Evolutionary conservation across 305 asterid species (phyloP), one percentile per base, ranked within the genome.

Genomic region (Fraxinus baroniana): DNA sequence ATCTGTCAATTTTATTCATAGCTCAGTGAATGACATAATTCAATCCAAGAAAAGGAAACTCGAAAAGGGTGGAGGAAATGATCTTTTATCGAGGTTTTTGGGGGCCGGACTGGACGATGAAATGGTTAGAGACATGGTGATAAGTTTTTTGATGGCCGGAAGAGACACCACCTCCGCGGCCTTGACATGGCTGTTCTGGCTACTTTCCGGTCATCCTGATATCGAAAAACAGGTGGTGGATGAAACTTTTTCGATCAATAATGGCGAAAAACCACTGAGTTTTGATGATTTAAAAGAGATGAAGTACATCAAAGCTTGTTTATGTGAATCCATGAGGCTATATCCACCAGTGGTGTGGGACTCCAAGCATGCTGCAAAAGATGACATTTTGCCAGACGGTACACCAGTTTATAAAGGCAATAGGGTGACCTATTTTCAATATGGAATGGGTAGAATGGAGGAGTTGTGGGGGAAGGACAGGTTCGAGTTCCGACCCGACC

Each of bases 341-440:
- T 92, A 90, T 76, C 97, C 97, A 1, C 97, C 95, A 64, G 95
- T 92, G 79, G 95, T 85, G 60, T 90, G 95, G 95, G 95, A 92
- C 85, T 92, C 97, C 0, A 92, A 91, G 83, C 94, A 91, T 36
- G 95, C 95, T 13, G 90, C 79, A 0, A 82, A 77, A 10, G 94
- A 91, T 78, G 97, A 91, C 81, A 83, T 86, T 4, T 76, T 92
- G 74, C 94, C 92, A 0, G 97, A 92, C 36, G 97, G 97, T 0
- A 92, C 97, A 0, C 83, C 77, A 80, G 88, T 92, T 24, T 28
- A 5, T 6, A 79, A 77, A 1, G 95, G 94, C 1, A 64, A 91
- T 82, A 87, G 94, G 87, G 94, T 91, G 2, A 91, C 93, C 0
- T 92, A 92, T 30, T 92, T 91, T 49, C 95, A 80, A 17, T 92